phyloP scores from a whole-genome alignment of 2,329 filamentous ascomycete genomes.

The Sporothrix pallida region DNA sequence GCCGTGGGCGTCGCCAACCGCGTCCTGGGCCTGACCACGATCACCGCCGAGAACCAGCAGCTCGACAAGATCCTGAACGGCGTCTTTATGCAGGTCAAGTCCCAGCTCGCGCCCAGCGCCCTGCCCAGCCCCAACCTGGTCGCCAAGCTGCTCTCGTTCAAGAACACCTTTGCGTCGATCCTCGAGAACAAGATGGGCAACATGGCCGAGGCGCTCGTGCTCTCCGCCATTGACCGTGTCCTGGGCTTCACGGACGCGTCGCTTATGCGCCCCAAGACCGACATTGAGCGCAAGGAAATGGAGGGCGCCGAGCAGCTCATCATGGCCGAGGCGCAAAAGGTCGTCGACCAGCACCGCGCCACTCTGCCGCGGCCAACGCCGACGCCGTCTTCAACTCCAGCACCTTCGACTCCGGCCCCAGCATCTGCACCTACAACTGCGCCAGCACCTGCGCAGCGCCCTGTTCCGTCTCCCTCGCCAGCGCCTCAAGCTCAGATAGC shows the following conservation, averaged over 20 bases:
- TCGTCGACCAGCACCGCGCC: constrained; percentile 38
- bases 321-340: constrained; percentile 40
- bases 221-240: constrained; percentile 59
- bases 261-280: constrained; percentile 41
- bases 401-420: not conserved
- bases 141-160: constrained; percentile 52
- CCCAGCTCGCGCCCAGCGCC: constrained; percentile 8
- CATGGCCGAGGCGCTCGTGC: constrained; percentile 53
- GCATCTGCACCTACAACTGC: not conserved
- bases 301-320: constrained; percentile 45
- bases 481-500: not conserved
- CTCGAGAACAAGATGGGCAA: constrained; percentile 50
- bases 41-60: constrained; percentile 49
- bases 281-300: constrained; percentile 42
- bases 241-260: constrained; percentile 55
- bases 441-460: not conserved
- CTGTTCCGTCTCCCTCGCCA: not conserved
- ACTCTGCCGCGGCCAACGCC: not conserved
- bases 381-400: not conserved
- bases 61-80: constrained; percentile 56
- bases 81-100: constrained; percentile 46
- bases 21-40: constrained; percentile 54
- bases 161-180: constrained; percentile 52
- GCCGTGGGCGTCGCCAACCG: constrained; percentile 61
- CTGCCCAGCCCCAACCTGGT: constrained; percentile 50